Percentiles rank a stretch among this genome's conserved stretches.
Conservation (phyloP, 2,329 filamentous ascomycete genomes). For the Dothistroma pini region DNA sequence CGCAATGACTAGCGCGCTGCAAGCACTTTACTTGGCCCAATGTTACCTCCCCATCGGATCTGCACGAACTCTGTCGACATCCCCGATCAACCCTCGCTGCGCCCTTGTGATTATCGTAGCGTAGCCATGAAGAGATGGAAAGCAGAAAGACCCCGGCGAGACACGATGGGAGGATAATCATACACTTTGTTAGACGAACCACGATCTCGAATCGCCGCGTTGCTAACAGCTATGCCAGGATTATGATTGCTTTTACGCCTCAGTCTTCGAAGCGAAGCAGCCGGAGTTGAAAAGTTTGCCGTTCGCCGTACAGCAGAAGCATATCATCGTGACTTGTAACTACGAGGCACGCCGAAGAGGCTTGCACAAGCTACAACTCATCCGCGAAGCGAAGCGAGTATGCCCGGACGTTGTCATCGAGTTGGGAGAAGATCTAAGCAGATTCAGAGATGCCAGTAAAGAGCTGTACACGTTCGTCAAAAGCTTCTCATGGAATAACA, state of each 20-base stretch:
- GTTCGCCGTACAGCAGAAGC: slow-evolving; percentile 86
- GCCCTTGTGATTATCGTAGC: background rate
- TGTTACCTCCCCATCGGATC: no score
- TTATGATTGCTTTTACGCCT: slow-evolving; percentile 93
- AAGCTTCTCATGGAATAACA: slow-evolving; percentile 70
- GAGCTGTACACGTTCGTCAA: slow-evolving; percentile 69
- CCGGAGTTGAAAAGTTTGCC: slow-evolving; percentile 69
- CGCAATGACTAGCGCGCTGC: no score
- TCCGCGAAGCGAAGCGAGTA: slow-evolving; percentile 71
- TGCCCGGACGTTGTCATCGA: slow-evolving; percentile 84
- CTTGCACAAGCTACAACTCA: slow-evolving; percentile 77
- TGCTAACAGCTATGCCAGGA: slow-evolving; percentile 46
- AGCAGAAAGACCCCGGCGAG: slow-evolving; percentile 32
- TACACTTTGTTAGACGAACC: slow-evolving; percentile 68
- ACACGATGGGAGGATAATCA: slow-evolving; percentile 64
- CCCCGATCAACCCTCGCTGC: no score
- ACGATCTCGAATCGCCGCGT: slow-evolving; percentile 3
- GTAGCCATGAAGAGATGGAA: slow-evolving; percentile 20
- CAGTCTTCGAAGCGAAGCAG: slow-evolving; percentile 78
- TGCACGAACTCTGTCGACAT: no score
- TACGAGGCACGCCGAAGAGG: slow-evolving; percentile 74
- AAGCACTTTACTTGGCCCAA: no score
- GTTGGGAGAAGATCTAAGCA: slow-evolving; percentile 79
- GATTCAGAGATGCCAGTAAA: slow-evolving; percentile 85
- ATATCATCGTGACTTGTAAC: slow-evolving; percentile 78